Evolutionary conservation across 2,329 filamentous ascomycete species (phyloP).

Genomic region (Diplodia sapinea): DNA sequence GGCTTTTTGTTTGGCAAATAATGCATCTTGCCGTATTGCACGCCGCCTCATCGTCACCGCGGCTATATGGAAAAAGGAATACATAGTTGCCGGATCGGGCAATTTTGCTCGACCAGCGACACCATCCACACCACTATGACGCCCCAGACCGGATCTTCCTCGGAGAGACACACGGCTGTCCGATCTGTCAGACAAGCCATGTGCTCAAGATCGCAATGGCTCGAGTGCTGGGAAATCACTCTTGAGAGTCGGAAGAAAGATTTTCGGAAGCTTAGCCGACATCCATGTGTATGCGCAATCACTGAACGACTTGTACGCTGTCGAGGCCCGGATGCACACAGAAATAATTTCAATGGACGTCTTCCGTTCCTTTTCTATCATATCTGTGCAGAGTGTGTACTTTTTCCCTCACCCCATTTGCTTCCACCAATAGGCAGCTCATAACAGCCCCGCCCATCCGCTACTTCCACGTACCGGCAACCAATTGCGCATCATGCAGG

Average conservation of each 20-base stretch:
- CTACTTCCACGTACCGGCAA: not conserved
- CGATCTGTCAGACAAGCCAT: no score
- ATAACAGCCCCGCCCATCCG: not conserved
- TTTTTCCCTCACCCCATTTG: not conserved
- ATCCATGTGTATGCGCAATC: not conserved
- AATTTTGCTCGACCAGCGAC: not conserved
- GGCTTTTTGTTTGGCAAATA: not conserved
- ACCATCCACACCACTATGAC: not conserved
- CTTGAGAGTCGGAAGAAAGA: not conserved
- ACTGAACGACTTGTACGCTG: not conserved
- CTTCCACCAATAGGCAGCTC: not conserved
- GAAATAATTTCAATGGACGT: not conserved
- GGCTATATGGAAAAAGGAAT: not conserved
- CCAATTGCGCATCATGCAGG: not conserved
- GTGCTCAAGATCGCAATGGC: not conserved
- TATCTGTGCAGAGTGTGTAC: not conserved
- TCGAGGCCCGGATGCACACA: not conserved
- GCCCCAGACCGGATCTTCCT: no score
- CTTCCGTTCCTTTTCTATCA: not conserved
- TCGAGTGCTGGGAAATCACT: not conserved
- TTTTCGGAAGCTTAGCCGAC: not conserved
- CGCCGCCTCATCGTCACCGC: not conserved
- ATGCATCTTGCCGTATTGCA: not conserved
- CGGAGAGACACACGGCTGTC: conserved; percentile 7
- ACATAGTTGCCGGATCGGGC: not conserved